Evolutionary conservation across 2,329 filamentous ascomycete species (phyloP).

Genomic region (Nemania sp.): DNA sequence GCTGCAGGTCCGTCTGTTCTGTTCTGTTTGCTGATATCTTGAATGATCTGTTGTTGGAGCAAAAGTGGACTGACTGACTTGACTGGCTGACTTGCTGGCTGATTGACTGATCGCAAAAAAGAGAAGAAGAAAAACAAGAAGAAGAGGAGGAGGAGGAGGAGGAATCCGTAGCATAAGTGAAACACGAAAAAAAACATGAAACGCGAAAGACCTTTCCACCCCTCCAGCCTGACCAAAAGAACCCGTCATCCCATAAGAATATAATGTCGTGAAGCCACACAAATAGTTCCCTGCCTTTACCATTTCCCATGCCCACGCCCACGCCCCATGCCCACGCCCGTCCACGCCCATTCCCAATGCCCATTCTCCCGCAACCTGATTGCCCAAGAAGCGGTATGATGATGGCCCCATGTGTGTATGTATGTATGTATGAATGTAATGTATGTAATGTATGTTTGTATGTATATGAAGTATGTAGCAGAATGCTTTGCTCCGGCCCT

Average conservation of each 20-base stretch:
- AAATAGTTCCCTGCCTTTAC: too few species aligned
- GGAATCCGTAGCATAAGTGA: slow-evolving; percentile 17
- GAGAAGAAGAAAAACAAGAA: slow-evolving; percentile 20
- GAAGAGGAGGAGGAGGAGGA: slow-evolving; percentile 23
- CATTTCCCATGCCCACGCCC: too few species aligned
- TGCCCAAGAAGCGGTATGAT: slow-evolving; percentile 1
- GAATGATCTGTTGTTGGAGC: neutral
- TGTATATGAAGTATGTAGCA: slow-evolving; percentile 5
- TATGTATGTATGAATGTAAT: too few species aligned
- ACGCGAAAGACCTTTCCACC: neutral
- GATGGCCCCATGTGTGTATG: slow-evolving; percentile 5
- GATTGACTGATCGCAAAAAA: neutral
- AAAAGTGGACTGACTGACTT: neutral
- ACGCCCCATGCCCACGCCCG: too few species aligned
- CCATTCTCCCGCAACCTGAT: too few species aligned
- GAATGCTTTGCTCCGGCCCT: slow-evolving; percentile 31
- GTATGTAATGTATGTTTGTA: neutral
- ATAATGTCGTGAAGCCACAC: slow-evolving; percentile 10
- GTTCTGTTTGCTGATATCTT: neutral
- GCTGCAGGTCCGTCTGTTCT: neutral
- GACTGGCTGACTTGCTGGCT: too few species aligned
- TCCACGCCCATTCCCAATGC: too few species aligned
- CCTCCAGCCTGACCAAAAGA: neutral
- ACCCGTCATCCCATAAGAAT: neutral
- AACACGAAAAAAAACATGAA: slow-evolving; percentile 18